Conservation (phyloP, 495 filamentous ascomycete genomes). For the Bathelium albidoporum region DNA sequence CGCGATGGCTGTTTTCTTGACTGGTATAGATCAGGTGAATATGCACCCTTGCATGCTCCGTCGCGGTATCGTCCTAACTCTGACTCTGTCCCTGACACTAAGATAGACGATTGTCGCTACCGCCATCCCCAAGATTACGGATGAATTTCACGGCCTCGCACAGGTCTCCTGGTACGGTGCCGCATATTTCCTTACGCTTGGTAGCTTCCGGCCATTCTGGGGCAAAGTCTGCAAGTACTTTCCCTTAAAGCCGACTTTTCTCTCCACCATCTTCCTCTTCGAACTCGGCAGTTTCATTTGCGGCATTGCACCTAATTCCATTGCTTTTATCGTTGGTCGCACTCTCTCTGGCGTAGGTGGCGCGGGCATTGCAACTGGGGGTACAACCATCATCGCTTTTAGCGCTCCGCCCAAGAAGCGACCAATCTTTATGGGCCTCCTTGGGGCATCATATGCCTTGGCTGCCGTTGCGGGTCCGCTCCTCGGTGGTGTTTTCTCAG, state of each 20-base stretch:
- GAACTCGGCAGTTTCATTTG: conserved; percentile 17
- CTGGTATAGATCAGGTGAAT: conserved; percentile 2
- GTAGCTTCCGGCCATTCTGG: conserved; percentile 43
- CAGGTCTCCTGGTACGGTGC: conserved; percentile 48
- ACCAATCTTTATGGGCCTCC: conserved; percentile 32
- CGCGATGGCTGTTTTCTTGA: not conserved
- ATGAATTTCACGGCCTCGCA: conserved; percentile 37
- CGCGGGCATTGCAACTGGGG: conserved; percentile 21
- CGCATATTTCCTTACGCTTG: conserved; percentile 46
- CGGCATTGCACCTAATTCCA: conserved; percentile 15
- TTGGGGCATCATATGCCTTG: conserved; percentile 33
- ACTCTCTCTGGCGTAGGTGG: conserved; percentile 21
- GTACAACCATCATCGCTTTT: conserved; percentile 27
- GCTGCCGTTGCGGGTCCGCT: conserved; percentile 38
- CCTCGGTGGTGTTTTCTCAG: conserved; percentile 40
- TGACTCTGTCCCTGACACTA: not conserved
- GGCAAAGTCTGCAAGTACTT: conserved; percentile 48
- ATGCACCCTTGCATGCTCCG: not conserved
- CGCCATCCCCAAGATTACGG: conserved; percentile 43
- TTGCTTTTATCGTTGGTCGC: conserved; percentile 21
- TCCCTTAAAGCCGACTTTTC: conserved; percentile 34
- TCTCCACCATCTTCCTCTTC: conserved; percentile 10
- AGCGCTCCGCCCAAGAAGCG: conserved; percentile 26
- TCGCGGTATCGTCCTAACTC: not conserved
- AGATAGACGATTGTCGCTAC: conserved; percentile 55